A percentile compares a stretch with the other conserved stretches of the same genome.
These are phyloP conservation scores for Prunus yedoensis DNA, from an alignment of 331 rosid genomes.

Conservation along the genomic window DNA sequence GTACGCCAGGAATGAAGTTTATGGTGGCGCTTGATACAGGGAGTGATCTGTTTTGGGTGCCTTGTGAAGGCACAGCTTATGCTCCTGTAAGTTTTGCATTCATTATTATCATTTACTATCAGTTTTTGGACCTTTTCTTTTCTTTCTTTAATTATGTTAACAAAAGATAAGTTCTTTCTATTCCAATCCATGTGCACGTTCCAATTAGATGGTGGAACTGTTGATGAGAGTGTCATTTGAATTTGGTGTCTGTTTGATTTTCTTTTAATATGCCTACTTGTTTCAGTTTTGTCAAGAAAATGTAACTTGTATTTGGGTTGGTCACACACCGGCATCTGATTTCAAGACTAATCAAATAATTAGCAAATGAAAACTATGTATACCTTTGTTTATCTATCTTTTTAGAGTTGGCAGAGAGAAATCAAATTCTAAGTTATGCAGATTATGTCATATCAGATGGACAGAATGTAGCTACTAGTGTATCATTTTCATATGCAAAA, in stretches of 20 bases:
- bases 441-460: background rate
- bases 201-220: background rate
- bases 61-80: conserved; percentile 68
- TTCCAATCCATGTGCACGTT: background rate
- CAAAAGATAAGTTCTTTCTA: background rate
- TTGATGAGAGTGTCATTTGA: background rate
- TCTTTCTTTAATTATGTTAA: background rate
- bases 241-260: background rate
- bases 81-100: conserved; percentile 58
- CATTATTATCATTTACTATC: background rate
- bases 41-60: conserved; percentile 93
- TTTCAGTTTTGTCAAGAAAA: background rate
- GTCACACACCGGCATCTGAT: background rate
- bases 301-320: background rate
- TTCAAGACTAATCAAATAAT: background rate
- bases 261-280: background rate
- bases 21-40: conserved; percentile 99
- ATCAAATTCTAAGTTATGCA: background rate
- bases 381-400: background rate
- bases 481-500: background rate
- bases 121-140: background rate
- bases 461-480: background rate
- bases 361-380: background rate
- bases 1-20: conserved; percentile 91
- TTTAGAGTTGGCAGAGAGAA: background rate